phyloP scores from a whole-genome alignment of 2,329 filamentous ascomycete species.

The Hymenoscyphus repandus region DNA sequence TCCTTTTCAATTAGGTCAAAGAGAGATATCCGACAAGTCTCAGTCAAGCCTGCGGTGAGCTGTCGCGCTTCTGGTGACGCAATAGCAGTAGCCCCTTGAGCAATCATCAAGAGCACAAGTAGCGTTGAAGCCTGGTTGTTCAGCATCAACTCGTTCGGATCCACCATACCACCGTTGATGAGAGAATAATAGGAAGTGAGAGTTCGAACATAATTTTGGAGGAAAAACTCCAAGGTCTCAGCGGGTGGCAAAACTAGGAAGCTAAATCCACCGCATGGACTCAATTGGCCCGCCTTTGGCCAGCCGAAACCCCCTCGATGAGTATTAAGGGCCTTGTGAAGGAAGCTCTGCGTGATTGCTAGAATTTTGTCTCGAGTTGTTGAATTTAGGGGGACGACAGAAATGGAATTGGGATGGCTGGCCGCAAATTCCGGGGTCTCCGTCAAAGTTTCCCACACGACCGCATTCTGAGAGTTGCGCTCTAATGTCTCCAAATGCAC shows the following conservation, averaged over 20 bases:
- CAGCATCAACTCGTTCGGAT: slow-evolving; percentile 62
- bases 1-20: slow-evolving; percentile 70
- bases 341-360: slow-evolving; percentile 65
- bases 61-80: slow-evolving; percentile 60
- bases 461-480: slow-evolving; percentile 43
- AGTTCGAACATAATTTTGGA: slow-evolving; percentile 60
- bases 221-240: slow-evolving; percentile 61
- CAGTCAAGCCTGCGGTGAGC: slow-evolving; percentile 60
- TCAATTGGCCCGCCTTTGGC: slow-evolving; percentile 25
- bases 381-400: slow-evolving; percentile 41
- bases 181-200: slow-evolving; percentile 63
- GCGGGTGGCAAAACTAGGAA: slow-evolving; percentile 63
- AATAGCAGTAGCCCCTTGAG: slow-evolving; percentile 63
- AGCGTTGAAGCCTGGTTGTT: slow-evolving; percentile 62
- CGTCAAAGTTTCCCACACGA: slow-evolving; percentile 40
- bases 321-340: slow-evolving; percentile 66
- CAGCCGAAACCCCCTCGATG: slow-evolving; percentile 45
- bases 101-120: slow-evolving; percentile 66
- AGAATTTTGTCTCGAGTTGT: slow-evolving; percentile 62
- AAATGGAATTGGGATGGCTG: slow-evolving; percentile 19
- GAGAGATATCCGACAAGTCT: slow-evolving; percentile 66
- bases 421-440: neutral
- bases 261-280: slow-evolving; percentile 46
- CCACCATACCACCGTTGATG: slow-evolving; percentile 53
- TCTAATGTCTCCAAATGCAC: slow-evolving; percentile 47